A percentile compares a stretch with the other conserved stretches of the same genome.
Evolutionary conservation across 371 early-diverging fungal genomes (phyloP).

Genomic region (Synchytrium microbalum): DNA sequence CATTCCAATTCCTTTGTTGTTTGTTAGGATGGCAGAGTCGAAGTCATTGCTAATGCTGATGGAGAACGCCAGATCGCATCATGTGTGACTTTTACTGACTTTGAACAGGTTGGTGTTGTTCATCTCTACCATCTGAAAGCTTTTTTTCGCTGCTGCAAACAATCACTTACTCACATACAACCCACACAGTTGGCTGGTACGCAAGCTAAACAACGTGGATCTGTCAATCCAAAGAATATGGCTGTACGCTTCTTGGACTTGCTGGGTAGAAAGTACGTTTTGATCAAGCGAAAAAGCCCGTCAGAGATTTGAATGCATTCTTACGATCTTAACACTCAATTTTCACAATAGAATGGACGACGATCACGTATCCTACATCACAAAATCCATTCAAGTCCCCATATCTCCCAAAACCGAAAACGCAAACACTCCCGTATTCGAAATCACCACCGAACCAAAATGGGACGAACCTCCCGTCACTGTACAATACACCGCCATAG

Average conservation of each 20-base stretch:
- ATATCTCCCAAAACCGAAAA: constrained; percentile 39
- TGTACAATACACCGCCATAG: constrained; percentile 51
- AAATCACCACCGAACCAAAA: constrained; percentile 45
- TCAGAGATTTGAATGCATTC: constrained; percentile 31
- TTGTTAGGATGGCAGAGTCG: constrained; percentile 54
- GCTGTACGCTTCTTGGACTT: constrained; percentile 77
- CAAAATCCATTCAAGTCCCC: constrained; percentile 14
- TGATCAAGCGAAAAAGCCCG: background rate
- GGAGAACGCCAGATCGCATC: constrained; percentile 93
- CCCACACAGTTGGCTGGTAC: constrained; percentile 72
- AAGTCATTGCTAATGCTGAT: constrained; percentile 95
- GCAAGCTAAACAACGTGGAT: constrained; percentile 83
- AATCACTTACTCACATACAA: too few relatives aligned
- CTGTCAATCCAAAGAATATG: constrained; percentile 82
- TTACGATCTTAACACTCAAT: background rate
- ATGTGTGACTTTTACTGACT: constrained; percentile 84
- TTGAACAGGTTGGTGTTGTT: constrained; percentile 59
- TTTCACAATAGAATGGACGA: constrained; percentile 21
- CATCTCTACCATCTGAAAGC: constrained; percentile 5
- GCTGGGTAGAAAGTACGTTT: constrained; percentile 57
- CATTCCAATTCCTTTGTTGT: background rate
- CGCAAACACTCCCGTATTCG: constrained; percentile 66
- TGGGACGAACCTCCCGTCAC: constrained; percentile 49
- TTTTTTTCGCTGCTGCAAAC: background rate
- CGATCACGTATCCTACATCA: constrained; percentile 25